Conservation (phyloP, 31 red algal genomes). For the Odonthalia washingtoniensis region DNA sequence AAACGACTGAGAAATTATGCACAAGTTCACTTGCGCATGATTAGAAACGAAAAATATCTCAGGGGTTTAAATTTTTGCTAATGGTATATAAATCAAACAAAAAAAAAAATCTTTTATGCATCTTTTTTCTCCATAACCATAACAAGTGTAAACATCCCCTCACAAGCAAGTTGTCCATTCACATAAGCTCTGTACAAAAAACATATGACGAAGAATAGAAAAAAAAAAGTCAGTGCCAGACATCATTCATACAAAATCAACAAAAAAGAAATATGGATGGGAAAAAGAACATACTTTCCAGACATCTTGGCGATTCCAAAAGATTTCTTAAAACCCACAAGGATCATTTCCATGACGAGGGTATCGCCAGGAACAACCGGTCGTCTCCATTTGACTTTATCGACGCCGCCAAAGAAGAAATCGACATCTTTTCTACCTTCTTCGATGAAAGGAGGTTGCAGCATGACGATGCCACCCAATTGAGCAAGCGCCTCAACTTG, state of each 20-base stretch:
- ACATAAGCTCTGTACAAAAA: conserved; percentile 71
- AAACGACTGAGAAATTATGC: not conserved
- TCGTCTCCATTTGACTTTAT: conserved; percentile 87
- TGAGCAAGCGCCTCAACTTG: conserved; percentile 97
- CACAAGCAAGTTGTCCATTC: conserved; percentile 78
- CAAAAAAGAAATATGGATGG: too few relatives aligned
- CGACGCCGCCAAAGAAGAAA: conserved; percentile 96
- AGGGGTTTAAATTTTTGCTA: too few relatives aligned
- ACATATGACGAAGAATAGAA: too few relatives aligned
- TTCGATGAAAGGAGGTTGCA: conserved; percentile 64
- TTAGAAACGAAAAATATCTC: too few relatives aligned
- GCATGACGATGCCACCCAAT: conserved; percentile 88
- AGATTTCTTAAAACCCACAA: conserved; percentile 55
- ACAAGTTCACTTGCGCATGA: too few relatives aligned
- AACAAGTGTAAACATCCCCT: conserved; percentile 85
- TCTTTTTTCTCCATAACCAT: conserved; percentile 72
- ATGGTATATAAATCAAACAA: too few relatives aligned
- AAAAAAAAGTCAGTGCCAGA: too few relatives aligned
- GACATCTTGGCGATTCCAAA: conserved; percentile 97
- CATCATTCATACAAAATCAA: too few relatives aligned
- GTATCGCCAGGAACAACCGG: conserved; percentile 95
- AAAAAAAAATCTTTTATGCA: too few relatives aligned
- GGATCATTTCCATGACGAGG: conserved; percentile 91
- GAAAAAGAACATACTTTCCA: conserved; percentile 73
- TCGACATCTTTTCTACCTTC: conserved; percentile 62